Base-by-base conservation (phyloP, 2,329 filamentous ascomycete species). In the Fusarium citri region DNA sequence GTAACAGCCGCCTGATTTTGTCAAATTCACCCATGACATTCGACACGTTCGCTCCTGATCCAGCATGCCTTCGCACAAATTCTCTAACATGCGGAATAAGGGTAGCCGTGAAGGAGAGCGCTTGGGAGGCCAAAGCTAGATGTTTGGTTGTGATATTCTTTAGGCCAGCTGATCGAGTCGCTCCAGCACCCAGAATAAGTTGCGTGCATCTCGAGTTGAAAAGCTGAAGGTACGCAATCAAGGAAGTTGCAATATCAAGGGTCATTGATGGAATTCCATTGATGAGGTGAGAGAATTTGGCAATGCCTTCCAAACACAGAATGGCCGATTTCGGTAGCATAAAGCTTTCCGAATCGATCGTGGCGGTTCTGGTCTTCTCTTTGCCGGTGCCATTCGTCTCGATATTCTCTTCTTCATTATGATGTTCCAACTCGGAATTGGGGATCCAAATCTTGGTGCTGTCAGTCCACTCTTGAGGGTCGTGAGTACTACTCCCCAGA, bases 121-220 rank as follows among this genome's bases (percentile, higher is more conserved):
- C 92, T 79, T 98, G 95, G 0, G 92, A 94, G 4, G 96, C 94
- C 20, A 98, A 88, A 0, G 96, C 94, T 3, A 99, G 87, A 80
- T 99, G 95, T 74, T 96, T 96, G 1, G 96, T 97, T 1, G 93
- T 97, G 78, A 99, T 99, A 76, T 98, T 98, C 78, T 94, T 97
- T 22, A 99, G 84, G 0, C 95, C 95, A 2, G 94, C 96, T 25
- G 92, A 94, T 37, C 89, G 87, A 8, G 93, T 98, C 6, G 96
- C 96, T 7, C 96, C 96, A 3, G 96, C 96, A 2, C 96, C 96
- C 9, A 99, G 89, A 69, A 99, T 98, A 61, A 99, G 87, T 78
- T 99, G 96, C n/a, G 92, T 97, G 61, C 94, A 94, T 22, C 96
- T 91, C 4, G 94, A 98, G 79, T 99, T 98, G 85, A 98, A 99